Conservation (phyloP, 495 filamentous ascomycete species). For the Aspergillus cristatus region DNA sequence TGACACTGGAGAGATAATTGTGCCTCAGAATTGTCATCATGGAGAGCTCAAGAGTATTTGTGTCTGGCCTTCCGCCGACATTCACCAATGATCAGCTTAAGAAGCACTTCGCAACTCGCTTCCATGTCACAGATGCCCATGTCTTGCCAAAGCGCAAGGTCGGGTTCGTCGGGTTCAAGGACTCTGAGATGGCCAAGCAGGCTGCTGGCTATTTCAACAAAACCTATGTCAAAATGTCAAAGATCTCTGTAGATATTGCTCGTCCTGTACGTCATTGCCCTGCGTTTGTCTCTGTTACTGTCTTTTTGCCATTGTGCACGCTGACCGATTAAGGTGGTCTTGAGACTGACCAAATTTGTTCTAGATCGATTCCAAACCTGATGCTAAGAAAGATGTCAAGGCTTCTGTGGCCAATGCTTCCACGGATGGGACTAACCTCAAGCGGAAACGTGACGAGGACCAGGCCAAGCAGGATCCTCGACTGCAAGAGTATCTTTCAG, state of each 20-base stretch:
- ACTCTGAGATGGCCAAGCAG: constrained; percentile 61
- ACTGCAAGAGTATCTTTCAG: constrained; percentile 75
- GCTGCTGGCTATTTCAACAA: constrained; percentile 93
- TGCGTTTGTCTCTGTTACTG: constrained; percentile 6
- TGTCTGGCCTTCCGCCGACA: constrained; percentile 72
- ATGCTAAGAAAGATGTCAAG: constrained; percentile 21
- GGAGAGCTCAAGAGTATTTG: constrained; percentile 69
- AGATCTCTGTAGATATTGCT: constrained; percentile 84
- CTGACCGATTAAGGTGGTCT: constrained; percentile 40
- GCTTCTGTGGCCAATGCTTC: constrained; percentile 11
- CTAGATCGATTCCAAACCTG: constrained; percentile 33
- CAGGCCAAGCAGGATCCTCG: constrained; percentile 55
- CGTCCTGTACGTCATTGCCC: constrained; percentile 62
- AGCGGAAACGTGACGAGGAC: constrained; percentile 47
- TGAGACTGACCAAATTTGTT: constrained; percentile 34
- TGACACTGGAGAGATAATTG: constrained; percentile 4
- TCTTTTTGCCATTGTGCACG: constrained; percentile 24
- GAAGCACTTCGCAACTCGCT: constrained; percentile 73
- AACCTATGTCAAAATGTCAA: constrained; percentile 94
- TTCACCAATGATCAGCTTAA: constrained; percentile 71
- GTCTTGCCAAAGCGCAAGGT: constrained; percentile 81
- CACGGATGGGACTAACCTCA: constrained; percentile 24
- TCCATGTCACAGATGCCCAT: constrained; percentile 79
- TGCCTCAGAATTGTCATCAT: too few species aligned
- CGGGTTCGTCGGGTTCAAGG: constrained; percentile 93